Evolutionary conservation across 805 yeast species (phyloP).

Genomic region (Starmera caribaea): DNA sequence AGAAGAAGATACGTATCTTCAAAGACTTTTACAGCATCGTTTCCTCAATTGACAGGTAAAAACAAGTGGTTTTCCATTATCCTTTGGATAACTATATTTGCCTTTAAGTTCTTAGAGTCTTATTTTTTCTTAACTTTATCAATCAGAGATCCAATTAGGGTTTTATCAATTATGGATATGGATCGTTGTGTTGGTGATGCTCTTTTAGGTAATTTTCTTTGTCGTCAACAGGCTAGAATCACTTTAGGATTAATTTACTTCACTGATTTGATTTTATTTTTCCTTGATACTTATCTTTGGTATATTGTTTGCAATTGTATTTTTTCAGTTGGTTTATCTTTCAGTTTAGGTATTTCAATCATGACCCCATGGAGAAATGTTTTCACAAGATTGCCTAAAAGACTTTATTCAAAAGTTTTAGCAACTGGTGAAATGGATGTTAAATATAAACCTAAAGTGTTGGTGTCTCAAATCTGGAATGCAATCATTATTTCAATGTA

Average conservation of each 20-base stretch:
- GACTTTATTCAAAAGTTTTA: slow-evolving; percentile 65
- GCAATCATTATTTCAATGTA: slow-evolving; percentile 77
- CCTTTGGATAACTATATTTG: slow-evolving; percentile 57
- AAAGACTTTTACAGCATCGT: slow-evolving; percentile 49
- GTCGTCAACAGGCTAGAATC: slow-evolving; percentile 48
- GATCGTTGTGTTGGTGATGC: slow-evolving; percentile 57
- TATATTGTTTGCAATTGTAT: slow-evolving; percentile 71
- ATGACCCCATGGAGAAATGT: slow-evolving; percentile 87
- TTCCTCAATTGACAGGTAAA: slow-evolving; percentile 42
- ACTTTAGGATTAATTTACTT: slow-evolving; percentile 42
- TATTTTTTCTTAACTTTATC: slow-evolving; percentile 72
- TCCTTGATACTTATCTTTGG: slow-evolving; percentile 81
- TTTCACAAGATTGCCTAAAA: slow-evolving; percentile 63
- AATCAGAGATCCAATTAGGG: slow-evolving; percentile 65
- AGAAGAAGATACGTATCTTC: slow-evolving; percentile 40
- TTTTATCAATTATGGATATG: slow-evolving; percentile 47
- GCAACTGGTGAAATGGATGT: slow-evolving; percentile 27
- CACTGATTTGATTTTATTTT: slow-evolving; percentile 62
- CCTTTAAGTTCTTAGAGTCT: slow-evolving; percentile 64
- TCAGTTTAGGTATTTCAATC: slow-evolving; percentile 70
- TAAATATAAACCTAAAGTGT: slow-evolving; percentile 35
- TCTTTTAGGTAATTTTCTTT: slow-evolving; percentile 41
- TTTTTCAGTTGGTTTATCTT: slow-evolving; percentile 61
- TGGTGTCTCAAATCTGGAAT: slow-evolving; percentile 74
- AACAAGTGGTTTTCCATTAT: slow-evolving; percentile 53